Conservation (phyloP, 768 basidiomycete genomes). For the Panaeolus papilionaceus region DNA sequence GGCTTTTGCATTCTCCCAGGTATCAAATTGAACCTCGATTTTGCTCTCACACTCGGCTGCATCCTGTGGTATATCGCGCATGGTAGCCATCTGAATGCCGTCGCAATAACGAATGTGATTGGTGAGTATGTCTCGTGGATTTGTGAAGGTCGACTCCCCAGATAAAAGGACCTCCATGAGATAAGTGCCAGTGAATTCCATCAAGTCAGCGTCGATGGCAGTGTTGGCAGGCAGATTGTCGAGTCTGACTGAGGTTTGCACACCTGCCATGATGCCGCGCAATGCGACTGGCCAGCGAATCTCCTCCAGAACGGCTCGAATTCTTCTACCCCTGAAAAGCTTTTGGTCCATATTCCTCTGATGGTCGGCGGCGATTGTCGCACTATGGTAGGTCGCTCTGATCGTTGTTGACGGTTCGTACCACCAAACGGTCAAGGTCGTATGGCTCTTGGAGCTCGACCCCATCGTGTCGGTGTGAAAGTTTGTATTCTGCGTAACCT, state of each 20-base stretch:
- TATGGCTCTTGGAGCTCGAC: conserved; percentile 27
- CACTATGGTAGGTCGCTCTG: conserved; percentile 47
- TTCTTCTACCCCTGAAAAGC: conserved; percentile 44
- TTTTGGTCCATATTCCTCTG: conserved; percentile 43
- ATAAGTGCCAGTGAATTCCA: conserved; percentile 36
- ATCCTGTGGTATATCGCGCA: conserved; percentile 20
- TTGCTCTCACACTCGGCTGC: conserved; percentile 22
- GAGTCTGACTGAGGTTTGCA: conserved; percentile 12
- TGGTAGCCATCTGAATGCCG: conserved; percentile 27
- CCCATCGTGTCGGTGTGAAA: conserved; percentile 47
- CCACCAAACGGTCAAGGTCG: conserved; percentile 59
- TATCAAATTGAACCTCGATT: conserved; percentile 52
- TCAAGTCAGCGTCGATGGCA: conserved; percentile 21
- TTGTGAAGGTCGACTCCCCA: neutral
- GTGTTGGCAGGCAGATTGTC: conserved; percentile 13
- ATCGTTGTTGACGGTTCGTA: conserved; percentile 50
- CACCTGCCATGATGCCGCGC: neutral
- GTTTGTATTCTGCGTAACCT: conserved; percentile 45
- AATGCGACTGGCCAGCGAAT: neutral
- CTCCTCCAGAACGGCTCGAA: conserved; percentile 42
- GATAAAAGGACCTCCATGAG: conserved; percentile 9
- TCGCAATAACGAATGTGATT: conserved; percentile 16
- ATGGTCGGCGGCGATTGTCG: conserved; percentile 40
- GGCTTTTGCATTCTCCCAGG: conserved; percentile 53
- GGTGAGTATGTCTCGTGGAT: conserved; percentile 18